A percentile compares a stretch with the other conserved stretches of the same genome.
phyloP scores from a whole-genome alignment of 2,329 filamentous ascomycete genomes.

The Acrodontium crateriforme region DNA sequence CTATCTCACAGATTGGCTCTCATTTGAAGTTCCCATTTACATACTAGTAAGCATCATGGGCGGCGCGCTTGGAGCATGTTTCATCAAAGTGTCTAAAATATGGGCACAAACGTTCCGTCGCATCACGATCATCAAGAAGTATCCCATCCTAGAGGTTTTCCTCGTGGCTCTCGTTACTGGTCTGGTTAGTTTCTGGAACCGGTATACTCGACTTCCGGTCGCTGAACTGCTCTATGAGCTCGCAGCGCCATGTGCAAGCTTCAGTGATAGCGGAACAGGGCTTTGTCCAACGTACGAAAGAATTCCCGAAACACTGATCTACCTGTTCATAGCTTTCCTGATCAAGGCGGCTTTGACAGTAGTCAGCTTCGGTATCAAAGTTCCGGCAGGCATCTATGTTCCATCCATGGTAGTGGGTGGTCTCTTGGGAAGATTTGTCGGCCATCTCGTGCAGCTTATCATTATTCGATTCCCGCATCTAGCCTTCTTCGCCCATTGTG shows the following conservation, averaged over 20 bases:
- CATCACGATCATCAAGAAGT: constrained; percentile 63
- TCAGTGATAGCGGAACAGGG: constrained; percentile 52
- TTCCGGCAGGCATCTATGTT: constrained; percentile 93
- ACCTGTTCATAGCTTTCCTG: constrained; percentile 63
- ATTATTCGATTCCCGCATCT: constrained; percentile 61
- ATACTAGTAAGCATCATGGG: constrained; percentile 76
- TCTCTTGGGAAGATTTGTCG: constrained; percentile 74
- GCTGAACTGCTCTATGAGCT: constrained; percentile 83
- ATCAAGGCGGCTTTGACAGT: constrained; percentile 82
- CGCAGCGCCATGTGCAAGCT: constrained; percentile 70
- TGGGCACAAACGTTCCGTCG: constrained; percentile 86
- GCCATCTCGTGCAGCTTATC: constrained; percentile 70
- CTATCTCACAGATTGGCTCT: constrained; percentile 81
- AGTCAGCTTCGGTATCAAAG: constrained; percentile 90
- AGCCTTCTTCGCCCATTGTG: constrained; percentile 61
- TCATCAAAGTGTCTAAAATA: constrained; percentile 85
- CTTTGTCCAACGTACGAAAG: constrained; percentile 65
- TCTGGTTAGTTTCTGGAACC: constrained; percentile 83
- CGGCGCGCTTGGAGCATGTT: constrained; percentile 72
- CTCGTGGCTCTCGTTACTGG: constrained; percentile 78
- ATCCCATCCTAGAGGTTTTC: constrained; percentile 75
- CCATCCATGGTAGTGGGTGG: constrained; percentile 98
- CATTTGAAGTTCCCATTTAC: constrained; percentile 79
- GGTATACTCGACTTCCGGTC: constrained; percentile 75
- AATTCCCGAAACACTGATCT: constrained; percentile 62